Percentiles rank a stretch among this genome's conserved stretches.
These are phyloP conservation scores for Quercus cerris DNA, from an alignment of 306 rosid species.

Conservation along the genomic window DNA sequence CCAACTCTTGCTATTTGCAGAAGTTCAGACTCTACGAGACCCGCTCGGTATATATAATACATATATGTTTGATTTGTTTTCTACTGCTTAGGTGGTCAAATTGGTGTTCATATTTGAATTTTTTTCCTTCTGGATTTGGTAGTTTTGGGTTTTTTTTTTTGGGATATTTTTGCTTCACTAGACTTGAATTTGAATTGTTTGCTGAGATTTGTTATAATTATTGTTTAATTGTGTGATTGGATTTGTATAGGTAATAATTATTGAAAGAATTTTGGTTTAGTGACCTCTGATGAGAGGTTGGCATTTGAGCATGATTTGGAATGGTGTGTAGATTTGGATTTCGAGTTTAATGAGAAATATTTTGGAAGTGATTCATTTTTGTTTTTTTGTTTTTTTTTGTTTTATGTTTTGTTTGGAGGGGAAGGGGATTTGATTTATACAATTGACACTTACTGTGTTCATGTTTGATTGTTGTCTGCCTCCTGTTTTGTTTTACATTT, in stretches of 20 bases:
- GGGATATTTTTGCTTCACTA: not conserved
- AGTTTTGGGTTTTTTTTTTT: not conserved
- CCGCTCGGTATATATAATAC: conserved; percentile 58
- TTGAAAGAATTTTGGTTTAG: not conserved
- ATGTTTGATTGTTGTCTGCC: not conserved
- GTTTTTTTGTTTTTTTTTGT: too few relatives aligned
- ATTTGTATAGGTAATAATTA: too few relatives aligned
- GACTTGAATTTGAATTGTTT: not conserved
- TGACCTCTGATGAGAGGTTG: not conserved
- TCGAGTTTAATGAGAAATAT: not conserved
- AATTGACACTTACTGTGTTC: not conserved
- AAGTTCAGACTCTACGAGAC: conserved; percentile 96
- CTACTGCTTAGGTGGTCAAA: conserved; percentile 5
- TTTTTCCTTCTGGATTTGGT: not conserved
- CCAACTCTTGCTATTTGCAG: conserved; percentile 56
- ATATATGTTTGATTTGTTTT: not conserved
- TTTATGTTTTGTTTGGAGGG: too few relatives aligned
- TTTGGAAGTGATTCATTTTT: not conserved
- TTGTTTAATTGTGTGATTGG: not conserved
- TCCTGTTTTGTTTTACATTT: not conserved
- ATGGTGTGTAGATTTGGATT: not conserved
- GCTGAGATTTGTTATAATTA: not conserved
- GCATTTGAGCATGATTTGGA: not conserved
- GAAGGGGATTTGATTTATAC: not conserved
- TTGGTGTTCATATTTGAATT: not conserved